phyloP scores from a whole-genome alignment of 352 stramenopile species.

The Pythium rhizo-oryzae region DNA sequence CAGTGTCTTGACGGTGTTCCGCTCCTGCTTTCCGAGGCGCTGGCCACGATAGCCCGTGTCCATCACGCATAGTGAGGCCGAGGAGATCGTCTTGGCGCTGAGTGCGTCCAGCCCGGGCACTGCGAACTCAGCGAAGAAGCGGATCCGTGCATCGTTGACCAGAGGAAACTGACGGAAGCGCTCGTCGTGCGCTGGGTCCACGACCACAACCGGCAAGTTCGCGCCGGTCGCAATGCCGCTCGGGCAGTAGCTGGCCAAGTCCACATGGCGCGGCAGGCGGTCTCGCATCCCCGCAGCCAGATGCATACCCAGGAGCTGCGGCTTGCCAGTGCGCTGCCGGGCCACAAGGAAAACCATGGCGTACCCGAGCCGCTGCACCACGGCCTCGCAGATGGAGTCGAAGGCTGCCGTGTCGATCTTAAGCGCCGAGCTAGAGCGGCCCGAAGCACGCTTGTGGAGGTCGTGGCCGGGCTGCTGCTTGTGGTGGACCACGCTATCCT shows the following conservation, averaged over 20 bases:
- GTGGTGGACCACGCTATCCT: constrained; percentile 1
- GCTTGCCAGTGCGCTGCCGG: constrained; percentile 27
- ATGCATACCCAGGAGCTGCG: constrained; percentile 44
- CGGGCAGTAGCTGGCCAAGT: constrained; percentile 18
- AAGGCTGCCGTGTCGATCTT: constrained; percentile 33
- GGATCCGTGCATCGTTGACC: constrained; percentile 41
- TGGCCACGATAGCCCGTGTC: constrained; percentile 35
- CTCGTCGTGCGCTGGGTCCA: constrained; percentile 39
- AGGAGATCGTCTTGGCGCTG: constrained; percentile 1
- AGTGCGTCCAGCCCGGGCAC: constrained; percentile 24
- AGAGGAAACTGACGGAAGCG: constrained; percentile 41
- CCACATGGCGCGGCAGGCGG: constrained; percentile 21
- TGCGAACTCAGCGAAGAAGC: constrained; percentile 63
- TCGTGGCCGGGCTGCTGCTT: not conserved
- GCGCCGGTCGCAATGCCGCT: constrained; percentile 1
- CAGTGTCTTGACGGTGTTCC: constrained; percentile 46
- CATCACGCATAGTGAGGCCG: constrained; percentile 48
- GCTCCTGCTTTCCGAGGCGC: constrained; percentile 41
- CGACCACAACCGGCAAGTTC: constrained; percentile 42
- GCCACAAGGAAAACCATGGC: constrained; percentile 49
- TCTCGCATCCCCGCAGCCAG: constrained; percentile 3
- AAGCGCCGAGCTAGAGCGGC: not conserved
- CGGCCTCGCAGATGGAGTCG: constrained; percentile 62
- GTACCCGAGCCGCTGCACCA: constrained; percentile 45
- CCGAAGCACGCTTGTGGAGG: constrained; percentile 3